phyloP scores from a whole-genome alignment of 176 grass and related monocot genomes.

The Oryza nivara region DNA sequence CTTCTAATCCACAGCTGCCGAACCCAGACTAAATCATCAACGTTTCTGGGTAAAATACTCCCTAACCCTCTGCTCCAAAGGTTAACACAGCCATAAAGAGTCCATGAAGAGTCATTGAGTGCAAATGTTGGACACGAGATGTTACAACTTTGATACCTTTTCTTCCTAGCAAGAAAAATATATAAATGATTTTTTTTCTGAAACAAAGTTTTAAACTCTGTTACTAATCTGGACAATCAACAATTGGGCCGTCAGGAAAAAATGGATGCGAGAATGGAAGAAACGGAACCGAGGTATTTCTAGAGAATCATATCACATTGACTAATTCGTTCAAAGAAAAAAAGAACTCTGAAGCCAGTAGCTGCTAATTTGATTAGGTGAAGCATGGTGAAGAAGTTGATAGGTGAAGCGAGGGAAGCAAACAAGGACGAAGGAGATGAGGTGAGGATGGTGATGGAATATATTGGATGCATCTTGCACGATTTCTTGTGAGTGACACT shows the following conservation, averaged over 20 bases:
- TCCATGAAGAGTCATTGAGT: not conserved
- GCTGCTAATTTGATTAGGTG: not conserved
- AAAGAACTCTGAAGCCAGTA: not conserved
- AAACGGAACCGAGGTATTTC: not conserved
- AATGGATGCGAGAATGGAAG: not conserved
- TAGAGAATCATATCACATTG: not conserved
- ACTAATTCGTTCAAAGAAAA: not conserved
- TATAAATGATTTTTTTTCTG: not conserved
- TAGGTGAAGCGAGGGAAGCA: not conserved
- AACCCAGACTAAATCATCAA: too few species aligned
- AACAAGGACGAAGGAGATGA: too few species aligned
- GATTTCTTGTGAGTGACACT: not conserved
- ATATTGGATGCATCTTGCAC: not conserved
- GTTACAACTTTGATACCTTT: not conserved
- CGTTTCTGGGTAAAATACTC: too few species aligned
- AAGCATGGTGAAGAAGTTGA: not conserved
- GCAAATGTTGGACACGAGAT: constrained; percentile 2
- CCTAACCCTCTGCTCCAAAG: too few species aligned
- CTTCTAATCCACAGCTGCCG: too few species aligned
- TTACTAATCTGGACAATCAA: not conserved
- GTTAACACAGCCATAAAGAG: too few species aligned
- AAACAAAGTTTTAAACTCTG: constrained; percentile 7
- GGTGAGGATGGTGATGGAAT: not conserved
- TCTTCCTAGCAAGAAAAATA: not conserved
- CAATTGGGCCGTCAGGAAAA: not conserved